Evolutionary conservation across 805 yeast species (phyloP).

Genomic region (Citeromyces nyonsensis): DNA sequence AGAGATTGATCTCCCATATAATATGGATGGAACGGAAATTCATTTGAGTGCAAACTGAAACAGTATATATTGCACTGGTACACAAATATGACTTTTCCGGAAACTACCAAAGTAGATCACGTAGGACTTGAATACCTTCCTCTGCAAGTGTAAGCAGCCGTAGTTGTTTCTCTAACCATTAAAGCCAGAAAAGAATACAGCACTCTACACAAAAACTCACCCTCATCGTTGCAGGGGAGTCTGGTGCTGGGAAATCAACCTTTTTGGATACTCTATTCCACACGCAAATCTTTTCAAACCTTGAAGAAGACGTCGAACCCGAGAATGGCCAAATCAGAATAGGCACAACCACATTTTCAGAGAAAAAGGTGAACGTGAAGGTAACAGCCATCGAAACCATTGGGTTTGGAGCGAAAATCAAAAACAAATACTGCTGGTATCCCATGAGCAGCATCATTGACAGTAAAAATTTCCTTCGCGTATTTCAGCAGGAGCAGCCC

Average conservation of each 20-base stretch:
- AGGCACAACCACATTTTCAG: constrained; percentile 36
- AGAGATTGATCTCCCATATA: no score
- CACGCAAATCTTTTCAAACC: constrained; percentile 19
- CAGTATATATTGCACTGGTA: neutral
- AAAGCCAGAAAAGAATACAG: neutral
- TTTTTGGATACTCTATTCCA: constrained; percentile 73
- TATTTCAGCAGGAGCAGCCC: constrained; percentile 71
- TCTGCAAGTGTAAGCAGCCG: neutral
- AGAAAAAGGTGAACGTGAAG: constrained; percentile 39
- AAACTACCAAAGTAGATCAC: neutral
- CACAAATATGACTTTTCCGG: neutral
- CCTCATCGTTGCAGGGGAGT: constrained; percentile 73
- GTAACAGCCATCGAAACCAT: constrained; percentile 59
- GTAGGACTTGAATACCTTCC: constrained; percentile 1
- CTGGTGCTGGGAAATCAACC: constrained; percentile 69
- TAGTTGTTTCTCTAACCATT: neutral
- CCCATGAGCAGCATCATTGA: constrained; percentile 65
- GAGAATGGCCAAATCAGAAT: constrained; percentile 15
- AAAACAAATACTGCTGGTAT: constrained; percentile 53
- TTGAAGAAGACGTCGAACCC: constrained; percentile 17
- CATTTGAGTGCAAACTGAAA: no score
- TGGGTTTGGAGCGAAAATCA: constrained; percentile 58
- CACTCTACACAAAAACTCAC: constrained; percentile 59
- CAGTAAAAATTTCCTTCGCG: constrained; percentile 53
- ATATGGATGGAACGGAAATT: no score